phyloP scores from a whole-genome alignment of 345 rosid species.

The Lenwebbia sp. region DNA sequence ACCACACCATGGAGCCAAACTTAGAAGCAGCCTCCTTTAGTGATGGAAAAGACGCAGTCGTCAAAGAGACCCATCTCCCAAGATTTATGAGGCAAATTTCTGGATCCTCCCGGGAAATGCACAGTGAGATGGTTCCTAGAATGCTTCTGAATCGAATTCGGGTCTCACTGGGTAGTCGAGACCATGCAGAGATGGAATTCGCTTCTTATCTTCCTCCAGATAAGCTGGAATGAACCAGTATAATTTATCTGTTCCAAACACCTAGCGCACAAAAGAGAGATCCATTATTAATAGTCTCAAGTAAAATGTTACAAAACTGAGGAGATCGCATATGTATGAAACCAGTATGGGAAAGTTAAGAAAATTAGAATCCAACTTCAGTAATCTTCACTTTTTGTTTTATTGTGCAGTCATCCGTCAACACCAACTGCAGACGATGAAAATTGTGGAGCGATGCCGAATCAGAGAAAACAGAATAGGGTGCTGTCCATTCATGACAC shows the following conservation, averaged over 20 bases:
- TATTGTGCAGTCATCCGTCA: neutral
- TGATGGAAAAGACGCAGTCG: neutral
- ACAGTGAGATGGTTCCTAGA: constrained; percentile 8
- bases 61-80: neutral
- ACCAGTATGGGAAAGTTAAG: neutral
- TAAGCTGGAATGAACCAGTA: constrained; percentile 82
- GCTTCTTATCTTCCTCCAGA: constrained; percentile 72
- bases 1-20: neutral
- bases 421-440: neutral
- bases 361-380: neutral
- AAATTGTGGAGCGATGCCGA: neutral
- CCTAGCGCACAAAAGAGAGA: constrained; percentile 27
- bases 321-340: neutral
- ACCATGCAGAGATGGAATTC: constrained; percentile 89
- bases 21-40: neutral
- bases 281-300: neutral
- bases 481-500: neutral
- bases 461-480: neutral
- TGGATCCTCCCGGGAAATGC: neutral
- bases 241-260: constrained; percentile 73
- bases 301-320: neutral
- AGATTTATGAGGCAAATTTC: neutral
- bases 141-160: constrained; percentile 59
- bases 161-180: constrained; percentile 89
- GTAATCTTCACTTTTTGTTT: neutral